Evolutionary conservation across 176 grass and related monocot genomes (phyloP), one percentile per base, ranked within the genome.

Genomic region (Eragrostis curvula): DNA sequence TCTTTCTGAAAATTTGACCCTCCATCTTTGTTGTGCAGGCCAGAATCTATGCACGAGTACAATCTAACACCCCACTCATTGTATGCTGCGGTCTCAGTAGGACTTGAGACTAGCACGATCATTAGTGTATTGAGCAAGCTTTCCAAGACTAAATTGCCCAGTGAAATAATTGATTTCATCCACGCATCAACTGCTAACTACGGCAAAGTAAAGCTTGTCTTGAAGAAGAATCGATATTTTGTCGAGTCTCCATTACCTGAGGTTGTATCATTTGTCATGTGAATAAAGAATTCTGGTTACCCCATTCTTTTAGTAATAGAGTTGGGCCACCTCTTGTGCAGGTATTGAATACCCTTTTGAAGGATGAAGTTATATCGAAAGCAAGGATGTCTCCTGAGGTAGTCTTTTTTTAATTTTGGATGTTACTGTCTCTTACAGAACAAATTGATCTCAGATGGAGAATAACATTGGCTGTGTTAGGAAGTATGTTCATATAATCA

Each of bases 161-260:
- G 74, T 49, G 96, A 95, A 79, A 93, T 98, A 66, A 98, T 98
- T 73, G 96, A 98, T 70, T 98, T 98, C 44, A 95, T 98, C 85
- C 90, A 95, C 25, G 96, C 61, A n/a, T 95, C 92, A 39, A 98
- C 96, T 63, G 78, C 96, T 68, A 98, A 98, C 85, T 98, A 98
- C 40, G 96, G 96, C 16, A 98, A 98, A 91, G 96, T 98, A 12
- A 98, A 98, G 87, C 92, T 98, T 81, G 96, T 98, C 59, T 79
- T 98, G 82, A 98, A 98, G 85, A 98, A 98, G 86, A 98, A 98
- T 75, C 74, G 84, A 18, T 98, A 98, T 86, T 98, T 95, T 73
- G 96, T 95, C 0, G 92, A 98, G 76, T 98, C 96, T 8, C 92
- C 90, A 21, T 93, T 95, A 70, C 90, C 96, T 14, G 92, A 98